Base-by-base conservation (phyloP, 129 eudicot species). In the Deinandra increscens region DNA sequence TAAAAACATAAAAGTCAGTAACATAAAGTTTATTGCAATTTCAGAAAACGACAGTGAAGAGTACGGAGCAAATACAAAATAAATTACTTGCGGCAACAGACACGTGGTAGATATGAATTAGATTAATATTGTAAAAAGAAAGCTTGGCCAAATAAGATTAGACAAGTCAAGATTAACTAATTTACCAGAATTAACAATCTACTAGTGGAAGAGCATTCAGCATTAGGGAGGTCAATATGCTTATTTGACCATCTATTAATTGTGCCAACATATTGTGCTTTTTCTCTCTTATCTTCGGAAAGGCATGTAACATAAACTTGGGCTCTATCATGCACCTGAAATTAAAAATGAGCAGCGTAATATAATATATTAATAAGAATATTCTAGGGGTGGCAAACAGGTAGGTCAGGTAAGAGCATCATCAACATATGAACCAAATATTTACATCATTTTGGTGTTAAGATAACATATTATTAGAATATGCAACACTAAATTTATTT, bases 311-410 rank as follows among this genome's bases (percentile, higher is more conserved):
- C 77, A 69, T 83, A 92, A 53, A 92, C 91, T 76, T 88, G 98
- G 64, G 95, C 98, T 80, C 98, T 89, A 75, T 92, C 98, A 77
- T 92, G 96, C 78, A 92, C 96, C 98, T 92, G 86, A 71, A 74
- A 66, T 71, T 14, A 10, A 46, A 7, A 60, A 18, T 20, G 43
- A 31, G 37, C 46, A 65, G 23, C 8, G 14, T 41, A 15, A 13
- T 12, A 78, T 59, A 54, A 23, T 45, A 64, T 45, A 44, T 33
- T 43, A 58, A 11, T 9, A 51, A 22, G 53, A 38, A 23, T 12
- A 50, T 59, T 17, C 43, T 58, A 42, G 33, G 6, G 26, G 67
- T 58, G 44, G 37, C 67, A 59, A 70, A 10, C 2, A 5, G 67
- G 68, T 14, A 10, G 68, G 75, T 42, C 26, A 11, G 65, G 37